Conservation (phyloP, 2,329 filamentous ascomycete genomes). For the Xylogone sp. region DNA sequence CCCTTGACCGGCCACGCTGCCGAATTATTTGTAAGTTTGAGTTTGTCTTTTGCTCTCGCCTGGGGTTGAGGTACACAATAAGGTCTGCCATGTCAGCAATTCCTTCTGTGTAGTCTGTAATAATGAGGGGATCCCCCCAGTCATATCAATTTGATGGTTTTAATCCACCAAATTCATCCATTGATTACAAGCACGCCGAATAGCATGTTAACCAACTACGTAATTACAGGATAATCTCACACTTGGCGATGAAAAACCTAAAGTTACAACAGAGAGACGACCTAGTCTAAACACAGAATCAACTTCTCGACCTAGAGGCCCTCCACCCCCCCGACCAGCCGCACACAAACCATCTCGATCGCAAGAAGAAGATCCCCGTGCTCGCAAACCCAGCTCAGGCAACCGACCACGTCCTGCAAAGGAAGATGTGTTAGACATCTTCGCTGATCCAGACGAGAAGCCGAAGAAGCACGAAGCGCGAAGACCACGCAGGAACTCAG, state of each 20-base stretch:
- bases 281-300: not conserved
- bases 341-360: conserved; percentile 60
- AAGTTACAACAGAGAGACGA: not conserved
- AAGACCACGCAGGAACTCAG: conserved; percentile 70
- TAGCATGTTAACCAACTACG: conserved; percentile 33
- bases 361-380: conserved; percentile 60
- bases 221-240: conserved; percentile 59
- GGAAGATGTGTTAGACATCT: conserved; percentile 25
- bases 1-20: conserved; percentile 49
- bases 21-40: conserved; percentile 70
- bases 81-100: no score
- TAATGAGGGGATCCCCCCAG: no score
- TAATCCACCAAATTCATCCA: conserved; percentile 23
- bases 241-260: conserved; percentile 54
- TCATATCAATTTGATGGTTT: conserved; percentile 9
- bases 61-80: not conserved
- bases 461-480: conserved; percentile 36
- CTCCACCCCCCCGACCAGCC: conserved; percentile 35
- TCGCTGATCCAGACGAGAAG: conserved; percentile 29
- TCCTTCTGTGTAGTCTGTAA: no score
- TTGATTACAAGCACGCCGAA: conserved; percentile 1
- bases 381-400: conserved; percentile 40
- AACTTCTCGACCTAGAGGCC: conserved; percentile 30
- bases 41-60: not conserved
- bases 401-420: conserved; percentile 17